These are phyloP conservation scores for Daedalea quercina DNA, from an alignment of 768 basidiomycete species.

Conservation along the genomic window DNA sequence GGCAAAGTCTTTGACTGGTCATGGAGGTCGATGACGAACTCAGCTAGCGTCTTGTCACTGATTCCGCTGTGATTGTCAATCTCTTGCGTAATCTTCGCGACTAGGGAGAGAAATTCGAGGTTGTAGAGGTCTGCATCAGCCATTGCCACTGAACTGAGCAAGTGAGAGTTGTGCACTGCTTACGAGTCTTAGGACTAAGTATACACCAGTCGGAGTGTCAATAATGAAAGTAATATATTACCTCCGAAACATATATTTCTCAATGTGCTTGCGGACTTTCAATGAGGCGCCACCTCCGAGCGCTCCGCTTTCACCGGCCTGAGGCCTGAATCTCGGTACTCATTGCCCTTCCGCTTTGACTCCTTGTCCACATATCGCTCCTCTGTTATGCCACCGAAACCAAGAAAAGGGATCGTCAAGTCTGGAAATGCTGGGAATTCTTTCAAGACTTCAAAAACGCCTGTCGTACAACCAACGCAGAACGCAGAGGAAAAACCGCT, in stretches of 20 bases:
- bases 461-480: conserved; percentile 9
- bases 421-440: conserved; percentile 90
- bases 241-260: too few relatives aligned
- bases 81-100: conserved; percentile 89
- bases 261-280: too few relatives aligned
- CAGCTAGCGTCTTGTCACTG: conserved; percentile 90
- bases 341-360: too few relatives aligned
- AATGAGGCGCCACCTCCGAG: too few relatives aligned
- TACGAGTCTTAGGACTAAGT: background rate
- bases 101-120: conserved; percentile 88
- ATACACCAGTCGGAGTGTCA: too few relatives aligned
- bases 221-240: too few relatives aligned
- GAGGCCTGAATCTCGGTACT: too few relatives aligned
- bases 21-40: conserved; percentile 91
- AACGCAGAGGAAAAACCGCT: conserved; percentile 44
- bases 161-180: background rate
- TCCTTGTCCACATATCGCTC: too few relatives aligned
- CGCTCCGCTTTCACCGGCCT: too few relatives aligned
- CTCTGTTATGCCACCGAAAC: conserved; percentile 35
- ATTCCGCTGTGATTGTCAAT: conserved; percentile 81
- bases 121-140: conserved; percentile 77
- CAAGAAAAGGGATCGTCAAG: conserved; percentile 78
- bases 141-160: conserved; percentile 33
- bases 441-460: conserved; percentile 39
- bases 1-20: conserved; percentile 70